Evolutionary conservation across 139 green algal species (phyloP).

Genomic region (Nannochloris sp.): DNA sequence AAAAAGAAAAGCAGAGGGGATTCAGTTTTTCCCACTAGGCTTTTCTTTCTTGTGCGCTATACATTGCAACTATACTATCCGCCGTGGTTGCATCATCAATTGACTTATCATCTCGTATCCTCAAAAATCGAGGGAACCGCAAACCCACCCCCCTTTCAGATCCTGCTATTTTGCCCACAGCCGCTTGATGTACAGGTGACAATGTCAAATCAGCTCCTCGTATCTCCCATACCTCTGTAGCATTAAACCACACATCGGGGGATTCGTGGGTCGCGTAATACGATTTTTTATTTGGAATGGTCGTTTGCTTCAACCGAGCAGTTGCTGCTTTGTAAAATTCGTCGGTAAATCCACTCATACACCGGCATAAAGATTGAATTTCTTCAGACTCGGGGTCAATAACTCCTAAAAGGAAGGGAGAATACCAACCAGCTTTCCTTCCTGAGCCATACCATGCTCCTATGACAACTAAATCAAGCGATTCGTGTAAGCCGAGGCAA

Average conservation of each 20-base stretch:
- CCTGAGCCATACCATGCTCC: conserved; percentile 79
- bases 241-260: conserved; percentile 68
- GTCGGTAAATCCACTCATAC: conserved; percentile 88
- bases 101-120: conserved; percentile 74
- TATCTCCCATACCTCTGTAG: conserved; percentile 64
- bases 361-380: conserved; percentile 68
- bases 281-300: conserved; percentile 36
- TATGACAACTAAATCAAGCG: conserved; percentile 88
- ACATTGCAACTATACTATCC: conserved; percentile 44
- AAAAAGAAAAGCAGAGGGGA: too few relatives aligned
- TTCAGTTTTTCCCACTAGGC: too few relatives aligned
- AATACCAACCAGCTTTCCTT: conserved; percentile 72
- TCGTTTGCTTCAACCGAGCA: conserved; percentile 24
- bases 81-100: conserved; percentile 79
- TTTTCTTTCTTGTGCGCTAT: conserved; percentile 7
- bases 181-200: conserved; percentile 46
- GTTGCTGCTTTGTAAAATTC: conserved; percentile 70
- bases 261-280: conserved; percentile 68
- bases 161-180: conserved; percentile 22
- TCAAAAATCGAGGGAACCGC: conserved; percentile 53
- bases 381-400: conserved; percentile 64
- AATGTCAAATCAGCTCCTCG: conserved; percentile 67
- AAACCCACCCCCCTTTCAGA: conserved; percentile 48
- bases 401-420: conserved; percentile 81
- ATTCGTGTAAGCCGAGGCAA: conserved; percentile 68